Base-by-base conservation (phyloP, 1,284 basidiomycete species). In the Pholiota adiposa region DNA sequence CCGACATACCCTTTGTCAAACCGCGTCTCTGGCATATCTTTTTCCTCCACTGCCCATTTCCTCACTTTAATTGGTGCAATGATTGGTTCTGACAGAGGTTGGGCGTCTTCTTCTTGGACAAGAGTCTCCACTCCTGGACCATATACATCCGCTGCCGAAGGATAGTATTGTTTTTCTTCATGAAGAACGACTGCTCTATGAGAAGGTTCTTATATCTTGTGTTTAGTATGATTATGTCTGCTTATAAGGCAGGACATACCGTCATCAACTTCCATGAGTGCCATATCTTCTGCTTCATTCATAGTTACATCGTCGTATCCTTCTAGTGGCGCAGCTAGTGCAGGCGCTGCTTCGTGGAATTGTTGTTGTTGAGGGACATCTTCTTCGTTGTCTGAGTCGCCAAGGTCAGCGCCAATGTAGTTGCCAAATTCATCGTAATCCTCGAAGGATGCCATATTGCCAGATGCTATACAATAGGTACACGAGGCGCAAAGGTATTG, bases 121-220 rank as follows among this genome's bases (percentile, higher is more conserved):
- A 99, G 78, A 1, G 97, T 93, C 78, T 99, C 97, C 21, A 99
- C 97, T 60, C 91, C 97, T 48, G 88, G 83, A 7, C 97, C 97
- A 73, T 99, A 99, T 0, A 97, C 88, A 51, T 98, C 94, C 56
- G 83, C 82, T 0, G 97, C 97, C 11, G 91, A 91, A 7, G 95
- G 94, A 72, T 99, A 99, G 78, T 99, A 99, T 75, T 96, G 92
- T 77, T 99, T 99, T 79, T 99, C 93, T 74, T 99, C 97, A 70
- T 99, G 97, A 57, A 98, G 80, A 49, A 98, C 77, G 29, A 98
- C 93, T 52, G 96, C 94, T 67, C 93, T 95, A 64, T 92, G 89
- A 40, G 83, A 73, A 49, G 89, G 88, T 70, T 88, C 90, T 90
- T 16, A 40, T 23, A 27, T 62, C 3, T 54, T 60, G 34, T 8